A percentile compares a stretch with the other conserved stretches of the same genome.
These are phyloP conservation scores for Globisporangium acanthophoron DNA, from an alignment of 352 stramenopile species.

Conservation along the genomic window DNA sequence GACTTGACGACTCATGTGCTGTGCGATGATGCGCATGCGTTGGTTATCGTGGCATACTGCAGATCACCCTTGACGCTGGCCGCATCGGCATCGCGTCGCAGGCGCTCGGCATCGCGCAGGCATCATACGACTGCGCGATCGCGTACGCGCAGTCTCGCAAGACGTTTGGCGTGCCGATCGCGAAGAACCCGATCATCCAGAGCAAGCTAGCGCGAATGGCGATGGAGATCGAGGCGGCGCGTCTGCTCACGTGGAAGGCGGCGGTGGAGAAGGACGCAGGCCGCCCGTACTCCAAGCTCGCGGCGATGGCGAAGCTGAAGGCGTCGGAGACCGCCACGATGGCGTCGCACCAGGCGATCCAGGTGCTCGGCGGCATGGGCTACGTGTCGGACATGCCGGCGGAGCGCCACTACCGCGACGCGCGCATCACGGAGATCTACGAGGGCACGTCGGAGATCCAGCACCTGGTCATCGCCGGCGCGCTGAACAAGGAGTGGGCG, in stretches of 20 bases:
- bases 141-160: constrained; percentile 94
- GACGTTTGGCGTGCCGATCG: constrained; percentile 92
- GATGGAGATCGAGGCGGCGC: constrained; percentile 89
- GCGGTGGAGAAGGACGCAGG: constrained; percentile 90
- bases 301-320: constrained; percentile 96
- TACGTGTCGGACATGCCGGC: constrained; percentile 97
- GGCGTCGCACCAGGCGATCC: constrained; percentile 95
- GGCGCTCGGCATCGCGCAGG: constrained; percentile 94
- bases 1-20: neutral
- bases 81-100: constrained; percentile 95
- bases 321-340: constrained; percentile 95
- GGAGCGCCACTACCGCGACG: constrained; percentile 96
- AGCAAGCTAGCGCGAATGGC: constrained; percentile 94
- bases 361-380: constrained; percentile 93
- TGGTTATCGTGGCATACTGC: neutral
- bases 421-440: constrained; percentile 97
- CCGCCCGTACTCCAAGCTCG: constrained; percentile 89
- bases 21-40: neutral
- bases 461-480: constrained; percentile 93
- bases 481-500: constrained; percentile 96
- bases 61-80: constrained; percentile 92
- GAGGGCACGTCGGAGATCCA: constrained; percentile 97
- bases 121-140: constrained; percentile 93
- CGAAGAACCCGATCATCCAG: constrained; percentile 85
- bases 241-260: constrained; percentile 93